phyloP scores from a whole-genome alignment of 208 protist species.

The Eutreptiella sp. region DNA sequence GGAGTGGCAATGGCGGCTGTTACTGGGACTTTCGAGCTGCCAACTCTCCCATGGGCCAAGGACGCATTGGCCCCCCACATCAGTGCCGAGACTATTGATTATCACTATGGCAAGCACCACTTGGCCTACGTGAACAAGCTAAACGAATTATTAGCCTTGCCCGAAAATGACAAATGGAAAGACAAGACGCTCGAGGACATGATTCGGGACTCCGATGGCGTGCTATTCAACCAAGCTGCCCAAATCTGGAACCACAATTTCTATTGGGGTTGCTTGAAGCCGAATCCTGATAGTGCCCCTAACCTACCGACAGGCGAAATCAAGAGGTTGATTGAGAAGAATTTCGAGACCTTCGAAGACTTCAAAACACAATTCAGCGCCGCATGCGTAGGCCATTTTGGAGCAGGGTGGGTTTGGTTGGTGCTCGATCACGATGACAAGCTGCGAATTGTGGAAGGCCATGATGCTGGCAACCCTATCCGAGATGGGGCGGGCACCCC shows the following conservation, averaged over 20 bases:
- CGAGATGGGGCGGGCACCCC: constrained; percentile 54
- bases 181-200: constrained; percentile 69
- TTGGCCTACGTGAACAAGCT: constrained; percentile 79
- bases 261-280: constrained; percentile 76
- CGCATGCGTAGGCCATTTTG: constrained; percentile 75
- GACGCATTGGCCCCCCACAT: constrained; percentile 57
- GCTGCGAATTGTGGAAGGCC: constrained; percentile 67
- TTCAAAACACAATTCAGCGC: constrained; percentile 85
- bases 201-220: constrained; percentile 64
- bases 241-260: constrained; percentile 89
- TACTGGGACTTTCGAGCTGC: constrained; percentile 54
- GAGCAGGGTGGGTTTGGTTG: constrained; percentile 88
- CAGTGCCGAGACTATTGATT: constrained; percentile 68
- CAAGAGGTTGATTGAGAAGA: constrained; percentile 55
- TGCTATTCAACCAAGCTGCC: constrained; percentile 80
- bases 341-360: constrained; percentile 69
- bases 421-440: constrained; percentile 70
- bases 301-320: constrained; percentile 49
- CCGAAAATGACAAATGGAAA: constrained; percentile 46
- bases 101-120: constrained; percentile 85
- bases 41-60: constrained; percentile 62
- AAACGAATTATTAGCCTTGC: constrained; percentile 59
- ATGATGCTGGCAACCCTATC: constrained; percentile 69
- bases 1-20: too few relatives aligned
- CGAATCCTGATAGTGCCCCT: constrained; percentile 47